Evolutionary conservation across 371 early-diverging fungal genomes (phyloP).

Genomic region (Umbelopsis sp.): DNA sequence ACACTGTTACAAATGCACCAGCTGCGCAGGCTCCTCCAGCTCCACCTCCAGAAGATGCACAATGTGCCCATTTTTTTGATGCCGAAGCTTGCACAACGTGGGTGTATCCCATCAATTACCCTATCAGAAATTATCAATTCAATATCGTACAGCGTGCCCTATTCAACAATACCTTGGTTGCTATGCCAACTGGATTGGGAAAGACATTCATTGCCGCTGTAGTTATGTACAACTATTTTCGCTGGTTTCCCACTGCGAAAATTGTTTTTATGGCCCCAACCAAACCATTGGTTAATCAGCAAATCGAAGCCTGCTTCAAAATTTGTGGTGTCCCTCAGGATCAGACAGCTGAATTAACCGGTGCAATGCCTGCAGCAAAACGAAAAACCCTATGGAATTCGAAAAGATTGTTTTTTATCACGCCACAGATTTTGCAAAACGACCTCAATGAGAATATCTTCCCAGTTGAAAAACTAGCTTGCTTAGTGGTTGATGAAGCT

Average conservation of each 20-base stretch:
- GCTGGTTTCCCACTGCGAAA: slow-evolving; percentile 92
- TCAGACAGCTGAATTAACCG: slow-evolving; percentile 79
- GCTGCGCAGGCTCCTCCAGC: slow-evolving; percentile 26
- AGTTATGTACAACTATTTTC: slow-evolving; percentile 90
- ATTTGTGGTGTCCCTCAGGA: slow-evolving; percentile 73
- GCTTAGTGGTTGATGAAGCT: slow-evolving; percentile 93
- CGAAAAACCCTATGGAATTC: slow-evolving; percentile 57
- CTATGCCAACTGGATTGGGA: slow-evolving; percentile 90
- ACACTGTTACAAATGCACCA: neutral
- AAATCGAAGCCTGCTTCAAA: slow-evolving; percentile 84
- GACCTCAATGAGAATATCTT: slow-evolving; percentile 70
- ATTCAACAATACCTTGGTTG: slow-evolving; percentile 86
- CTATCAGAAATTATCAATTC: slow-evolving; percentile 86
- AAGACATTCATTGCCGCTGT: slow-evolving; percentile 97
- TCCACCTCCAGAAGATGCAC: slow-evolving; percentile 29
- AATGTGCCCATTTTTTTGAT: slow-evolving; percentile 55
- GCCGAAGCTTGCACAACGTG: slow-evolving; percentile 63
- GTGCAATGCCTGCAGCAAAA: slow-evolving; percentile 57
- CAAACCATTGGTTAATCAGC: slow-evolving; percentile 89
- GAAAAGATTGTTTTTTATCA: slow-evolving; percentile 83
- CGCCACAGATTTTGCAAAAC: slow-evolving; percentile 90
- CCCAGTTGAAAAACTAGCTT: slow-evolving; percentile 58
- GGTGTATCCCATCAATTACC: slow-evolving; percentile 83
- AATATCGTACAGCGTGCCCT: slow-evolving; percentile 82
- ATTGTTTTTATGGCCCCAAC: slow-evolving; percentile 95